phyloP scores from a whole-genome alignment of 768 basidiomycete genomes.

The Phanerochaete sordida region DNA sequence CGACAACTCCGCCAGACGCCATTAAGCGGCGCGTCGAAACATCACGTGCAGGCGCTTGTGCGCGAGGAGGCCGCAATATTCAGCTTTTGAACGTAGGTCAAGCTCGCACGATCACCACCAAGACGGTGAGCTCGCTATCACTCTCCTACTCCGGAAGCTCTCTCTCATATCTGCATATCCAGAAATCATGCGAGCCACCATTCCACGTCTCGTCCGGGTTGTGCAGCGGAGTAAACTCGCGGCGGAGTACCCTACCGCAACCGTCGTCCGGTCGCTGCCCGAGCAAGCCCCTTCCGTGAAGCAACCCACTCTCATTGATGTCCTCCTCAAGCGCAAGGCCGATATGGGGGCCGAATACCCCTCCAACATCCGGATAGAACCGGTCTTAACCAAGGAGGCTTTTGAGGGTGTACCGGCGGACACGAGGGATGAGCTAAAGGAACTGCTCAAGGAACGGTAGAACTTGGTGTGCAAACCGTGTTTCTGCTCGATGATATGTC shows the following conservation, averaged over 20 bases:
- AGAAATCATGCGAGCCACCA: constrained; percentile 18
- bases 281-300: constrained; percentile 23
- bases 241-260: constrained; percentile 15
- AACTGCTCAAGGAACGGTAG: constrained; percentile 30
- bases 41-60: too few relatives aligned
- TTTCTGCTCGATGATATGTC: not conserved
- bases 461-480: not conserved
- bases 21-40: too few relatives aligned
- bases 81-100: too few relatives aligned
- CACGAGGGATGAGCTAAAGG: constrained; percentile 36
- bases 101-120: too few relatives aligned
- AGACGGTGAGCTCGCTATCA: too few relatives aligned
- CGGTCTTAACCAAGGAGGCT: constrained; percentile 34
- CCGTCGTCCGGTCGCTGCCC: constrained; percentile 19
- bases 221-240: constrained; percentile 32
- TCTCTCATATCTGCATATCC: not conserved
- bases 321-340: constrained; percentile 37
- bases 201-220: constrained; percentile 33
- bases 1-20: too few relatives aligned
- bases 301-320: constrained; percentile 34
- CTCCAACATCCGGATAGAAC: constrained; percentile 48
- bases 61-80: too few relatives aligned
- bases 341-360: constrained; percentile 41
- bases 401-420: constrained; percentile 38
- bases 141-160: not conserved